phyloP scores from a whole-genome alignment of 768 basidiomycete genomes.

The Gymnopilus dilepis region DNA sequence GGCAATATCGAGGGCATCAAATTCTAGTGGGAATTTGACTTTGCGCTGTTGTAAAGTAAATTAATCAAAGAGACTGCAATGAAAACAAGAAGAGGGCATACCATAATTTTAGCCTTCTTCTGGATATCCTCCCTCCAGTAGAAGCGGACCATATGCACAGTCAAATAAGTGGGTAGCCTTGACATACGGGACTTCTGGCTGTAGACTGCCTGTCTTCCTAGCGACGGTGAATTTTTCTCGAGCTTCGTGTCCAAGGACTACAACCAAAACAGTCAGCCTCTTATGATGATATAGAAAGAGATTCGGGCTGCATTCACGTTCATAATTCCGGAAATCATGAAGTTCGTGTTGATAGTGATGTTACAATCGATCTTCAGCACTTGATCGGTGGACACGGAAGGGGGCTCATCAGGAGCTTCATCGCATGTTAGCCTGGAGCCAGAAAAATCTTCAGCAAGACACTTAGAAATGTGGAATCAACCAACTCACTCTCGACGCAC shows the following conservation, averaged over 20 bases:
- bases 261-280: background rate
- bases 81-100: conserved; percentile 31
- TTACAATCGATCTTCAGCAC: conserved; percentile 94
- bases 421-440: conserved; percentile 71
- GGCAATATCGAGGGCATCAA: conserved; percentile 83
- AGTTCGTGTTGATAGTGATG: conserved; percentile 86
- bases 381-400: conserved; percentile 66
- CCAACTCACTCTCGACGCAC: conserved; percentile 67
- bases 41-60: conserved; percentile 56
- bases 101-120: conserved; percentile 98
- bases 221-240: conserved; percentile 79
- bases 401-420: conserved; percentile 81
- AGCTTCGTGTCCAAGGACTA: conserved; percentile 89
- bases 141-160: conserved; percentile 96
- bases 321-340: conserved; percentile 84
- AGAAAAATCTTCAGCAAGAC: conserved; percentile 4
- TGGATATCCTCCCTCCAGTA: conserved; percentile 90
- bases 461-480: background rate
- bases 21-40: conserved; percentile 91
- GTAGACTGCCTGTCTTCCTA: conserved; percentile 85
- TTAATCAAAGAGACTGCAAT: background rate
- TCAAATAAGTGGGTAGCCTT: conserved; percentile 83
- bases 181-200: conserved; percentile 80
- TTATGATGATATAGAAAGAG: too few relatives aligned
- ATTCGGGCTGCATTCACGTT: too few relatives aligned